Percentiles rank a stretch among this genome's conserved stretches.
Conservation (phyloP, 257 asterid genomes). For the Fraxinus americana region DNA sequence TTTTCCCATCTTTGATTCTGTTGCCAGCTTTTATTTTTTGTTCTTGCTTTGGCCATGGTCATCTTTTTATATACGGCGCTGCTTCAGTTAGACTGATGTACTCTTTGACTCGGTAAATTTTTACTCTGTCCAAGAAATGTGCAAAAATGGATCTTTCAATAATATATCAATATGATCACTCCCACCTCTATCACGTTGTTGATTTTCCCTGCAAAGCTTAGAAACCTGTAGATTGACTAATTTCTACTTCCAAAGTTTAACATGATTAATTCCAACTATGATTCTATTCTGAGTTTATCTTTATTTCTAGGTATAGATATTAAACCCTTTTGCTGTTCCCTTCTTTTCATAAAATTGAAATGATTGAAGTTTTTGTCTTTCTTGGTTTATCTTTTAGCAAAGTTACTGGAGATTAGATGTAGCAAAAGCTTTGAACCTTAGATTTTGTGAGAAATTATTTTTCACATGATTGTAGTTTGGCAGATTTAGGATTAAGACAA, state of each 20-base stretch:
- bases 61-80: not conserved
- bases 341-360: not conserved
- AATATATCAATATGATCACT: not conserved
- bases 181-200: not conserved
- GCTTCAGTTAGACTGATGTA: not conserved
- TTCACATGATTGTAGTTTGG: constrained; percentile 41
- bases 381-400: constrained; percentile 13
- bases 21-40: constrained; percentile 19
- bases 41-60: constrained; percentile 13
- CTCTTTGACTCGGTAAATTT: constrained; percentile 2
- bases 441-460: constrained; percentile 22
- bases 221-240: constrained; percentile 22
- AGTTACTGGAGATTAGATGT: constrained; percentile 13
- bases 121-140: constrained; percentile 15
- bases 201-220: constrained; percentile 7
- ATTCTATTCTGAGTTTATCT: constrained; percentile 23
- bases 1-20: constrained; percentile 20
- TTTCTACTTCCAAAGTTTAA: constrained; percentile 6
- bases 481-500: constrained; percentile 96
- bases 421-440: constrained; percentile 6
- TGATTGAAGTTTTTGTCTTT: not conserved
- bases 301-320: not conserved
- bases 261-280: constrained; percentile 14
- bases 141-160: not conserved
- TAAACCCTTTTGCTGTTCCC: not conserved